Conservation (phyloP, 2,329 filamentous ascomycete species). For the Colletotrichum australisinense region DNA sequence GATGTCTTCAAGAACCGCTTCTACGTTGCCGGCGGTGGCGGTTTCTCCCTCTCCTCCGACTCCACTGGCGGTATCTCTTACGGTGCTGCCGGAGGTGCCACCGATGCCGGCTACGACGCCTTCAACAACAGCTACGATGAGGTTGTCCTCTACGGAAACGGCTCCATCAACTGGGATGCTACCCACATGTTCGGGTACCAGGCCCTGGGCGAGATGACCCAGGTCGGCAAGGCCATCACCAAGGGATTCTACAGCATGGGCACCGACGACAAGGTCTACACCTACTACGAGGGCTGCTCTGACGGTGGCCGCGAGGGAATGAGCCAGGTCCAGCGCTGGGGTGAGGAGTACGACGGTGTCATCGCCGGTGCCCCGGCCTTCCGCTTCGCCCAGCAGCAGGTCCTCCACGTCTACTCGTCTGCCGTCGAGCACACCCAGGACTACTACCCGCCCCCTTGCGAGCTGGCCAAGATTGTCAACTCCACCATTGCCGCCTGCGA, state of each 20-base stretch:
- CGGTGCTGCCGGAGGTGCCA: slow-evolving; percentile 58
- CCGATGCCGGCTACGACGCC: slow-evolving; percentile 61
- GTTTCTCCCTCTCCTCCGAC: slow-evolving; percentile 45
- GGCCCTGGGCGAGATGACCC: slow-evolving; percentile 28
- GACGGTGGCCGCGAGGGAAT: slow-evolving; percentile 62
- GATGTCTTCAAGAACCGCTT: slow-evolving; percentile 57
- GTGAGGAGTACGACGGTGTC: slow-evolving; percentile 56
- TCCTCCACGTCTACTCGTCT: slow-evolving; percentile 53
- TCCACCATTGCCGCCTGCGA: slow-evolving; percentile 66
- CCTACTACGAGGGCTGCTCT: slow-evolving; percentile 64
- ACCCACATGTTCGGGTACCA: slow-evolving; percentile 24
- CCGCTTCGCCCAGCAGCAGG: slow-evolving; percentile 56
- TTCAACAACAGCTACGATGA: slow-evolving; percentile 53
- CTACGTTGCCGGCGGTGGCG: slow-evolving; percentile 57
- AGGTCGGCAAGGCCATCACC: slow-evolving; percentile 58
- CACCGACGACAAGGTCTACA: slow-evolving; percentile 51
- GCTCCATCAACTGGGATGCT: slow-evolving; percentile 27
- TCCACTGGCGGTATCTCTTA: slow-evolving; percentile 55
- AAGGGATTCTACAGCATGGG: slow-evolving; percentile 56
- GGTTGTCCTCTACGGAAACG: slow-evolving; percentile 49
- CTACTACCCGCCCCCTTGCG: slow-evolving; percentile 54
- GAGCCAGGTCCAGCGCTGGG: slow-evolving; percentile 54
- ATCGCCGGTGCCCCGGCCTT: slow-evolving; percentile 59
- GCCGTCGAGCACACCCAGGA: slow-evolving; percentile 50
- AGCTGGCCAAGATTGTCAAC: slow-evolving; percentile 63